These are phyloP conservation scores for Leccinum fuscescens DNA, from an alignment of 1,284 basidiomycete species.

Conservation along the genomic window DNA sequence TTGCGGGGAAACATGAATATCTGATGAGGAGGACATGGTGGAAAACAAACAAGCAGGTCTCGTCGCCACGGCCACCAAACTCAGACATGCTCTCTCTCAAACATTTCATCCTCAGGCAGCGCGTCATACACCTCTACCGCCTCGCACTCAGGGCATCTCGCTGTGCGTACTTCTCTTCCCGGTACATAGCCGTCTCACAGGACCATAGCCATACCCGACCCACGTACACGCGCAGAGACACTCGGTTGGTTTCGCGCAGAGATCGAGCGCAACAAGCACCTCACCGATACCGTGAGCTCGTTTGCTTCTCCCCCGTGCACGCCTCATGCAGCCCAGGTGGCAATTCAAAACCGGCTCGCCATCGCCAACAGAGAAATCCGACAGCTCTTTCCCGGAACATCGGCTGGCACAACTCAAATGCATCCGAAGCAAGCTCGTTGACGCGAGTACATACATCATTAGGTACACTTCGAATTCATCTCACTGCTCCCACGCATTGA, in stretches of 20 bases:
- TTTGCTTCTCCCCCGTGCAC: constrained; percentile 8
- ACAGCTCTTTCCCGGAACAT: constrained; percentile 38
- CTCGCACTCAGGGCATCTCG: constrained; percentile 63
- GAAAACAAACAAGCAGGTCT: constrained; percentile 6
- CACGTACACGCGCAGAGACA: constrained; percentile 58
- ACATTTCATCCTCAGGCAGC: constrained; percentile 70
- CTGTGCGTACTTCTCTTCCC: constrained; percentile 41
- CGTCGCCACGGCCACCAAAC: constrained; percentile 5
- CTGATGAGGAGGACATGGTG: constrained; percentile 34
- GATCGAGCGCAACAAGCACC: constrained; percentile 60
- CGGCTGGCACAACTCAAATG: not conserved
- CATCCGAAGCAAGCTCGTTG: not conserved
- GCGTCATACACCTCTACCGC: constrained; percentile 62
- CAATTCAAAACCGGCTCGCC: constrained; percentile 52
- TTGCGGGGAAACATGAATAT: not conserved
- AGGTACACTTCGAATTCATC: constrained; percentile 6
- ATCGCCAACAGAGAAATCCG: constrained; percentile 54
- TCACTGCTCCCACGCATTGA: not conserved
- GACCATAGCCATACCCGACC: constrained; percentile 58
- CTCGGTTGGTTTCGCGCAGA: constrained; percentile 69
- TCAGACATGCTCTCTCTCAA: constrained; percentile 48
- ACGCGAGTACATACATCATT: not conserved
- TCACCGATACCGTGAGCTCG: constrained; percentile 53
- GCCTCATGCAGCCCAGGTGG: constrained; percentile 32
- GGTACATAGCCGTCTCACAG: constrained; percentile 7